Evolutionary conservation across 495 filamentous ascomycete genomes (phyloP).

Genomic region (Aspergillus taichungensis): DNA sequence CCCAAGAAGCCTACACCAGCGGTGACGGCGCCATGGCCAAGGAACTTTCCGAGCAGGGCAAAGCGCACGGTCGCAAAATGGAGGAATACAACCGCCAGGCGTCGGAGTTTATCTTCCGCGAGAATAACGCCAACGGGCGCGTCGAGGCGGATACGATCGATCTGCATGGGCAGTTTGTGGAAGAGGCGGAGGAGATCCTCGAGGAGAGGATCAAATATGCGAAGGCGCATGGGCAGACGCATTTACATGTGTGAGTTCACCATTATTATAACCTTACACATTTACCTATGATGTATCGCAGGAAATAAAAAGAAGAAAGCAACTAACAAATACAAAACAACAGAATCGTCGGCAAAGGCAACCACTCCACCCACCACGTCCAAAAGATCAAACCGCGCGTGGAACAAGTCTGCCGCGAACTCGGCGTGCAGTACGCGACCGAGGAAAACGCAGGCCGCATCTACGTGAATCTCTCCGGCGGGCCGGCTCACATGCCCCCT

Average conservation of each 20-base stretch:
- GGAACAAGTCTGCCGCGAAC: conserved; percentile 71
- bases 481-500: conserved; percentile 45
- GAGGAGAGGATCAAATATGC: conserved; percentile 73
- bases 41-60: conserved; percentile 72
- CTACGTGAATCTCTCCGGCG: conserved; percentile 59
- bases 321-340: background rate
- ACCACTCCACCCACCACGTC: conserved; percentile 69
- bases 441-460: conserved; percentile 86
- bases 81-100: conserved; percentile 81
- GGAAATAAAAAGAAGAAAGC: background rate
- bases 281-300: too few species aligned
- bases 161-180: conserved; percentile 85
- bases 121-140: conserved; percentile 70
- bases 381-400: conserved; percentile 90
- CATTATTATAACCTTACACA: too few species aligned
- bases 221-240: conserved; percentile 57
- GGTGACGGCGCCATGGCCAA: conserved; percentile 77
- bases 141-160: conserved; percentile 80
- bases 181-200: conserved; percentile 86
- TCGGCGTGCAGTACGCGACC: conserved; percentile 70
- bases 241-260: conserved; percentile 68
- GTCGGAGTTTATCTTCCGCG: conserved; percentile 86
- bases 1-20: conserved; percentile 67
- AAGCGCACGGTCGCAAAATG: conserved; percentile 68
- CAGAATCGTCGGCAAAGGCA: conserved; percentile 88